Evolutionary conservation across 192 early-diverging fungal species (phyloP).

Genomic region (Physocladia obscura): DNA sequence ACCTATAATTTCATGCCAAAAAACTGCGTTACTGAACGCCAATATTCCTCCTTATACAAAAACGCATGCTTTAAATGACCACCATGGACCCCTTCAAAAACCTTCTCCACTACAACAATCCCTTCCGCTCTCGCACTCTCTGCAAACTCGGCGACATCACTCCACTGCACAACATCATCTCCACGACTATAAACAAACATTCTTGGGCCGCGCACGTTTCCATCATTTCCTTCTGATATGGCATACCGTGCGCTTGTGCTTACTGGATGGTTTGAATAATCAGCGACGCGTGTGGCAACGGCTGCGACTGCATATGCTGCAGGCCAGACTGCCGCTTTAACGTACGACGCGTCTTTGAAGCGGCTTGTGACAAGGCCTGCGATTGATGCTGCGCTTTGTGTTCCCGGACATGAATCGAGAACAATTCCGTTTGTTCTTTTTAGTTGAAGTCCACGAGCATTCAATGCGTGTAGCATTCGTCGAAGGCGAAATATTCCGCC

Average conservation of each 20-base stretch:
- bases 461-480: too few species aligned
- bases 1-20: too few species aligned
- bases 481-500: too few species aligned
- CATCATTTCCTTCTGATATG: background rate
- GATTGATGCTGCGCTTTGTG: too few species aligned
- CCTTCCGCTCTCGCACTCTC: background rate
- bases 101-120: background rate
- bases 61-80: slow-evolving; percentile 7
- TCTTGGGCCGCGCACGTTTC: background rate
- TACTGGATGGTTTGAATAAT: background rate
- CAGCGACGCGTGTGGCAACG: background rate
- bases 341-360: too few species aligned
- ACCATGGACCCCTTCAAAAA: background rate
- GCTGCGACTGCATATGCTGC: background rate
- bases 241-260: background rate
- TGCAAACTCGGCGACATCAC: background rate
- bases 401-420: too few species aligned
- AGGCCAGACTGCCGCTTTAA: too few species aligned
- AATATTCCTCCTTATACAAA: slow-evolving; percentile 8
- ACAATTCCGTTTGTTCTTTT: too few species aligned
- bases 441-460: too few species aligned
- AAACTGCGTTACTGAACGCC: background rate
- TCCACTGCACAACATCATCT: background rate
- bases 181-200: slow-evolving; percentile 5
- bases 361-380: too few species aligned